Base-by-base conservation (phyloP, 768 basidiomycete species). In the Leccinellum albellum region DNA sequence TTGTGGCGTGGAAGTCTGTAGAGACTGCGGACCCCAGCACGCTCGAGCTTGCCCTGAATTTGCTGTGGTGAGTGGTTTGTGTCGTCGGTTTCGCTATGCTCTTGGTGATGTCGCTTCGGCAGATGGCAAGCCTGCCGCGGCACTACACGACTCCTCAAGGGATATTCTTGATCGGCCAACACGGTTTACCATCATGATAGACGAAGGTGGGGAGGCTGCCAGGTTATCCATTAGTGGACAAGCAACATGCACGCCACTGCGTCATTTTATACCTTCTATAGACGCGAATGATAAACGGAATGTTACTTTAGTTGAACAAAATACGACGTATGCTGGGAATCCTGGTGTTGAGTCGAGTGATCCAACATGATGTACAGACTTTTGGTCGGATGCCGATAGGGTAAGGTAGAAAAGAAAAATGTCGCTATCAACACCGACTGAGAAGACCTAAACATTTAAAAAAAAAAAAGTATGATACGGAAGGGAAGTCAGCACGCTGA, bases 1-100 rank as follows among this genome's bases (percentile, higher is more conserved):
- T 2, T 66, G 64, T 17, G 2, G 9, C 2, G 44, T 6, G 12
- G n/a, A 23, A 3, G 3, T 54, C 12, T 66, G 65, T 32, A 3
- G 0, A 1, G 0, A 14, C 4, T 64, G 65, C 32, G 10, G 6
- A 8, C 2, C 0, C 29, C 1, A 15, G 6, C 21, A 44, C n/a
- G 8, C 4, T 20, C 4, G 0, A 4, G 3, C 4, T 32, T 61
- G 64, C 17, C 23, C n/a, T 4, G 50, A 24, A 35, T 6, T 15
- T 17, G 6, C 7, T 45, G 2, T 12, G 50, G 64, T 56, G 23
- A 29, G 61, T 48, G 15, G n/a, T 24, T 26, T 15, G 33, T 14
- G 37, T 40, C 12, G 40, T 40, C 40, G 3, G n/a, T 40, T 12
- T 40, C 10, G n/a, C n/a, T 40, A n/a, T n/a, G n/a, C n/a, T n/a